A percentile compares a stretch with the other conserved stretches of the same genome.
phyloP scores from a whole-genome alignment of 129 eudicot genomes.

The Flaveria robusta region DNA sequence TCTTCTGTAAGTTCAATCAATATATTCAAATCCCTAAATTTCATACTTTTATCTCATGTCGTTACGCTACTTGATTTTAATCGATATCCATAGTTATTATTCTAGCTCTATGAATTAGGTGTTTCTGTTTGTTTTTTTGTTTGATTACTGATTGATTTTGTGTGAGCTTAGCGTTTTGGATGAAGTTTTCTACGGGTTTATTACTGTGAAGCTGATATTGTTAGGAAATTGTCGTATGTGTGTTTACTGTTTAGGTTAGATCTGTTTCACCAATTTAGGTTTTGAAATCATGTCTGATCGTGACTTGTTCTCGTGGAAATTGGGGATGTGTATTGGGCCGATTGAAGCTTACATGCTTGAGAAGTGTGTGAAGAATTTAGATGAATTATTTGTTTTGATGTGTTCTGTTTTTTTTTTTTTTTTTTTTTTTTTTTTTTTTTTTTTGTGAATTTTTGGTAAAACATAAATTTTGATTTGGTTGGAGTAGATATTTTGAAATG shows the following conservation, averaged over 20 bases:
- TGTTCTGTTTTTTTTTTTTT: no score
- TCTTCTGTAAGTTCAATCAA: neutral
- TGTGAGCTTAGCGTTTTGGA: neutral
- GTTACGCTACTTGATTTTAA: neutral
- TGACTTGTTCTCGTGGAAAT: neutral
- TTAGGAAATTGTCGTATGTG: neutral
- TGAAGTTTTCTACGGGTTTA: neutral
- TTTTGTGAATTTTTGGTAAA: neutral
- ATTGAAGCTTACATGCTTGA: conserved; percentile 27
- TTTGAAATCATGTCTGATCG: neutral
- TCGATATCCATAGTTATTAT: neutral
- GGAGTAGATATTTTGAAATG: neutral
- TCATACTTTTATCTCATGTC: no score
- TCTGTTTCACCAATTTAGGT: neutral
- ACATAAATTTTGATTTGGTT: neutral
- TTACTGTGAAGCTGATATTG: neutral
- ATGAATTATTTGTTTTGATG: neutral
- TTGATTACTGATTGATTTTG: neutral
- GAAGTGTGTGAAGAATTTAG: neutral
- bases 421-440: no score
- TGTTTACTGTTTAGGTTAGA: conserved; percentile 5
- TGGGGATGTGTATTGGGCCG: neutral
- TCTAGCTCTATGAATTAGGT: neutral
- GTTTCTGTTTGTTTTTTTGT: neutral
- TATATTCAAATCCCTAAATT: no score